Conservation (phyloP, 2,329 filamentous ascomycete genomes). For the Xylariaceae sp. region DNA sequence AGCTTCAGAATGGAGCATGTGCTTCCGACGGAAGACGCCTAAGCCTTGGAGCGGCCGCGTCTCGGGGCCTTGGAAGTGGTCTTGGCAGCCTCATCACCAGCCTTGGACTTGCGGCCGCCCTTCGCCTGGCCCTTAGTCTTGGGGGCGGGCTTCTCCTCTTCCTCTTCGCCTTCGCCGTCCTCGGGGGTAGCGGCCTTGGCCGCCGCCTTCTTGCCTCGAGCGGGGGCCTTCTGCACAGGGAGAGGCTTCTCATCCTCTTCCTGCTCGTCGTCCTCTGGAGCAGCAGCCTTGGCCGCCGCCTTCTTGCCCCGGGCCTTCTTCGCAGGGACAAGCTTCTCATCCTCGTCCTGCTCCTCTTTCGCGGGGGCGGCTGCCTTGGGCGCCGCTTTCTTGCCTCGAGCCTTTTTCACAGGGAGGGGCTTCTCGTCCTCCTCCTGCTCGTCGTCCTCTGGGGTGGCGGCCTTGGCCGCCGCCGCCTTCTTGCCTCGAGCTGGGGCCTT, state of each 20-base stretch:
- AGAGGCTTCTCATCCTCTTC: constrained; percentile 9
- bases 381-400: constrained; percentile 20
- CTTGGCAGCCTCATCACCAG: constrained; percentile 13
- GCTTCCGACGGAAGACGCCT: no score
- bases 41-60: constrained; percentile 7
- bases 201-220: constrained; percentile 16
- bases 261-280: constrained; percentile 10
- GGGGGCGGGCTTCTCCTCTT: constrained; percentile 19
- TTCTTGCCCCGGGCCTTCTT: constrained; percentile 24
- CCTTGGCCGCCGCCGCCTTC: constrained; percentile 18
- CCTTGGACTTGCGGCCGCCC: constrained; percentile 20
- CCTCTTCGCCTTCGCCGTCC: constrained; percentile 14
- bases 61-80: constrained; percentile 8
- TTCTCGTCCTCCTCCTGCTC: constrained; percentile 10
- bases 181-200: constrained; percentile 14
- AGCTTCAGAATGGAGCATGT: neutral
- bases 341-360: constrained; percentile 17
- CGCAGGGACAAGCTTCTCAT: constrained; percentile 12
- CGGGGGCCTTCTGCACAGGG: constrained; percentile 22
- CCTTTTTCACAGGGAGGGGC: constrained; percentile 12
- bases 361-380: constrained; percentile 7
- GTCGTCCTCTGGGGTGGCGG: constrained; percentile 8
- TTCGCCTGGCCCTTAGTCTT: constrained; percentile 22
- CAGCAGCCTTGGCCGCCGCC: constrained; percentile 14
- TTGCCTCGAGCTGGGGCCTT: constrained; percentile 18